A percentile compares a stretch with the other conserved stretches of the same genome.
Conservation (phyloP, 805 yeast species). For the Blastobotrys americana region DNA sequence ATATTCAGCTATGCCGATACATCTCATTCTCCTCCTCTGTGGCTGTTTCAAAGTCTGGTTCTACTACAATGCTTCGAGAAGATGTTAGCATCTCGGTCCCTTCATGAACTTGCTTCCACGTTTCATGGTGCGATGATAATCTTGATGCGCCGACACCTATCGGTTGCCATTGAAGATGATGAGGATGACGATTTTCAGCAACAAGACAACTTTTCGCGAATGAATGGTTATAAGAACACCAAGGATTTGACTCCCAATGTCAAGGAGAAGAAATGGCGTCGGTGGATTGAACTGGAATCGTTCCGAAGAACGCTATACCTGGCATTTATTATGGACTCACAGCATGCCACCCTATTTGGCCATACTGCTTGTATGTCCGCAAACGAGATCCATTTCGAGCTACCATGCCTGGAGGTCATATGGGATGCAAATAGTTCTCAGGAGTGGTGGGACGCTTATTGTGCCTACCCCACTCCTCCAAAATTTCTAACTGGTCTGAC, state of each 20-base stretch:
- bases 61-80: conserved; percentile 26
- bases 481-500: conserved; percentile 19
- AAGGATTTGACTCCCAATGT: too few species aligned
- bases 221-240: too few species aligned
- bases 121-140: conserved; percentile 27
- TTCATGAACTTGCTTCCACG: conserved; percentile 25
- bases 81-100: conserved; percentile 25
- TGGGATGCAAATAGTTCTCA: conserved; percentile 20
- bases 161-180: background rate
- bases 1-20: conserved; percentile 23
- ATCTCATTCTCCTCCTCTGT: conserved; percentile 22
- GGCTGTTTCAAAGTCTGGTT: conserved; percentile 25
- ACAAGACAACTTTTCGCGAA: background rate
- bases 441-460: conserved; percentile 13
- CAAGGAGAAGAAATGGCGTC: conserved; percentile 17
- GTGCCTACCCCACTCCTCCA: conserved; percentile 9
- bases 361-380: conserved; percentile 23
- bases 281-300: conserved; percentile 25
- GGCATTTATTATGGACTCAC: conserved; percentile 28
- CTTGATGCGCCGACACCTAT: conserved; percentile 18
- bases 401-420: conserved; percentile 23
- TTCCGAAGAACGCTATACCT: conserved; percentile 21
- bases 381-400: conserved; percentile 22
- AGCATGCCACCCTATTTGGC: conserved; percentile 26
- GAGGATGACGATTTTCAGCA: background rate